Conservation (phyloP, 768 basidiomycete species). For the Auricularia auricula-judae region DNA sequence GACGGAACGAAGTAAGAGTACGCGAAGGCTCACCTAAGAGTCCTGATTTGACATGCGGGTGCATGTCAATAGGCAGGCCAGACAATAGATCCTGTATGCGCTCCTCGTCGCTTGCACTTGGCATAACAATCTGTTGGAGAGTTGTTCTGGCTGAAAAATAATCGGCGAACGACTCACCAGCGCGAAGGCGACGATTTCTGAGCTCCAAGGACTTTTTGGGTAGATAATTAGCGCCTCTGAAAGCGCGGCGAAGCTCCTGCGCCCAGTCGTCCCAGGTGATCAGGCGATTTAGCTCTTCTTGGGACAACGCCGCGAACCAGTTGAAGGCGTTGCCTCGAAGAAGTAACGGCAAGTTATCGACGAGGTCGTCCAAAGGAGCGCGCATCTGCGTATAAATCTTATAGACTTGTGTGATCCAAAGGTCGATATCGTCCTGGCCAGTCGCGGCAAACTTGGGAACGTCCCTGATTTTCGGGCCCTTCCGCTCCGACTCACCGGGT, state of each 20-base stretch:
- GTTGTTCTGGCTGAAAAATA: background rate
- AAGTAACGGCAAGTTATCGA: background rate
- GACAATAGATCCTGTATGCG: background rate
- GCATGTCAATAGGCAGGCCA: background rate
- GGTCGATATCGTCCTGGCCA: background rate
- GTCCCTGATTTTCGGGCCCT: background rate
- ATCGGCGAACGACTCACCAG: background rate
- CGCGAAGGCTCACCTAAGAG: background rate
- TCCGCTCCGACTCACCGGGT: background rate
- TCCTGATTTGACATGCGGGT: background rate
- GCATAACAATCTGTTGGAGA: background rate
- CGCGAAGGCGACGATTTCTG: background rate
- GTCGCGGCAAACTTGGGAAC: background rate
- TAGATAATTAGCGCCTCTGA: background rate
- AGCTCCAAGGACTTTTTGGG: background rate
- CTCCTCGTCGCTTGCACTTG: background rate
- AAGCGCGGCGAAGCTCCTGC: background rate
- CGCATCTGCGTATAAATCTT: background rate
- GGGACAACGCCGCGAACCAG: background rate
- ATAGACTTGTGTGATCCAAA: background rate
- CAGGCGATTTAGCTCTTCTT: background rate
- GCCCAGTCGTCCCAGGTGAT: background rate
- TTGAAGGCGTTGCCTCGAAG: background rate
- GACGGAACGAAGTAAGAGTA: background rate
- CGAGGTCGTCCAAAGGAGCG: background rate